A percentile compares a stretch with the other conserved stretches of the same genome.
phyloP scores from a whole-genome alignment of 441 rosid genomes.

The Pelargonium cotyledonis region DNA sequence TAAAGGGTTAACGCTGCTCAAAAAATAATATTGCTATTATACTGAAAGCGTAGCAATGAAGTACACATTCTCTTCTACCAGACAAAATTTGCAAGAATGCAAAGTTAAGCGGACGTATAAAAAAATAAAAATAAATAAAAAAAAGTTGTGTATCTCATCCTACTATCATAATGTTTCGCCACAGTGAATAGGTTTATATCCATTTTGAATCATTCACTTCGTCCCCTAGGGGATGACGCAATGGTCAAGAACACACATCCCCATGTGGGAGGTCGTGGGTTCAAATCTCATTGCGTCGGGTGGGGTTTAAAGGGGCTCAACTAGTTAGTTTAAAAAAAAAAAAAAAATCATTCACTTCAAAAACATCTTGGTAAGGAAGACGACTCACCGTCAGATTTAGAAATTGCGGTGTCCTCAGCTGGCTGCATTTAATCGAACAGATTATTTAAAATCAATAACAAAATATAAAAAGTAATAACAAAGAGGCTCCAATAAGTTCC shows the following conservation, averaged over 20 bases:
- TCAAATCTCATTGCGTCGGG: too few species aligned
- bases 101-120: background rate
- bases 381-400: conserved; percentile 37
- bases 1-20: background rate
- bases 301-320: too few species aligned
- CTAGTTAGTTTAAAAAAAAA: too few species aligned
- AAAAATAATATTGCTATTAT: background rate
- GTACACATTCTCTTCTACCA: background rate
- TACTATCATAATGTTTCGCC: background rate
- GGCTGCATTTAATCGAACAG: conserved; percentile 30
- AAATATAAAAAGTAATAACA: conserved; percentile 1
- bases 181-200: too few species aligned
- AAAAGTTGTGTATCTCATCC: background rate
- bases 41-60: background rate
- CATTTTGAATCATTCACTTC: too few species aligned
- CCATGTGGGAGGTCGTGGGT: too few species aligned
- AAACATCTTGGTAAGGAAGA: conserved; percentile 9
- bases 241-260: too few species aligned
- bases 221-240: too few species aligned
- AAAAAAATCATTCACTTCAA: background rate
- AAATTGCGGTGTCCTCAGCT: conserved; percentile 25
- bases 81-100: background rate
- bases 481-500: conserved; percentile 15
- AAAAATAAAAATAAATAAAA: too few species aligned
- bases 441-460: background rate